Conservation (phyloP, 345 rosid species). For the Alliaria petiolata region DNA sequence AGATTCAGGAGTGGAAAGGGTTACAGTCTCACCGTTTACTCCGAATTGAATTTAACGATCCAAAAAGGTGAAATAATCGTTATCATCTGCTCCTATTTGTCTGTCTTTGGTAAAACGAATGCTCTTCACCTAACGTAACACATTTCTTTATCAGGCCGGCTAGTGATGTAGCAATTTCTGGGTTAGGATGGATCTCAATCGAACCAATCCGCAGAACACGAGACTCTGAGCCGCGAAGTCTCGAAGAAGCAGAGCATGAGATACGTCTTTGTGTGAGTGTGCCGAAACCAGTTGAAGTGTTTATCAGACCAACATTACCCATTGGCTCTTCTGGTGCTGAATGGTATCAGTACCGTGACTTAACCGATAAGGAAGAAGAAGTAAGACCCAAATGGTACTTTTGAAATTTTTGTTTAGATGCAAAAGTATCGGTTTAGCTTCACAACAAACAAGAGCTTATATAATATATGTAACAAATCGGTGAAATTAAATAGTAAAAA, state of each 20-base stretch:
- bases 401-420: constrained; percentile 14
- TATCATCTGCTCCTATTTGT: neutral
- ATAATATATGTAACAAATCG: neutral
- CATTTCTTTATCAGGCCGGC: constrained; percentile 57
- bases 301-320: constrained; percentile 70
- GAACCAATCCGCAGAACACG: constrained; percentile 49
- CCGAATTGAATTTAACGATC: constrained; percentile 49
- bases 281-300: constrained; percentile 83
- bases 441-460: neutral
- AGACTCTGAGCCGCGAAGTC: constrained; percentile 21
- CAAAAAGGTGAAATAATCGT: constrained; percentile 43
- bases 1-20: constrained; percentile 66
- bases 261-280: constrained; percentile 67
- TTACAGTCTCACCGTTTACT: constrained; percentile 53
- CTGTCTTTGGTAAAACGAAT: neutral
- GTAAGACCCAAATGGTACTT: constrained; percentile 80
- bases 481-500: neutral
- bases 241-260: constrained; percentile 36
- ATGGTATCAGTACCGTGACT: constrained; percentile 78
- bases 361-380: constrained; percentile 87
- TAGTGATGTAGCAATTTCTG: constrained; percentile 85
- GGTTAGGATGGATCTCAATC: constrained; percentile 85
- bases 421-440: neutral
- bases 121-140: neutral
- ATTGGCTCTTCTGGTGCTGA: constrained; percentile 66